Conservation (phyloP, 495 filamentous ascomycete genomes). For the Aspergillus nidulans region DNA sequence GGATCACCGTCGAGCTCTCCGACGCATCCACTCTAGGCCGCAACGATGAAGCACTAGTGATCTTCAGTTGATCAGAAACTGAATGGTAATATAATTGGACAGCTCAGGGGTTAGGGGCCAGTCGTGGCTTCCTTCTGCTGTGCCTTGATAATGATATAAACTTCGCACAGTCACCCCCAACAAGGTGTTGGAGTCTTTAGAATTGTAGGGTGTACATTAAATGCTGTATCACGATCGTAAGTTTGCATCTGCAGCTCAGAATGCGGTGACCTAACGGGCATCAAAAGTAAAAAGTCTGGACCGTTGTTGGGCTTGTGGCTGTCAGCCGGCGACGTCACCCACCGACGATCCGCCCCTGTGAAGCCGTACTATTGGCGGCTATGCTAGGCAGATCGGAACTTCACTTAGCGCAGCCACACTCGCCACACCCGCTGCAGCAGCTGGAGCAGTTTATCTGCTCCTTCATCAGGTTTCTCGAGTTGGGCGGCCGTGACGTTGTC, state of each 20-base stretch:
- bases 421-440: no score
- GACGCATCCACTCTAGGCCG: neutral
- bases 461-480: neutral
- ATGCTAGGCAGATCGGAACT: neutral
- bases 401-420: constrained; percentile 1
- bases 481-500: neutral
- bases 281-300: neutral
- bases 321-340: constrained; percentile 4
- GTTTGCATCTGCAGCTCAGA: no score
- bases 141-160: neutral
- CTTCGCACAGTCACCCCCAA: no score
- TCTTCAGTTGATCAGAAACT: neutral
- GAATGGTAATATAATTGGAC: neutral
- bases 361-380: neutral
- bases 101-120: neutral
- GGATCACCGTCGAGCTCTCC: neutral
- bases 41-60: constrained; percentile 3
- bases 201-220: no score
- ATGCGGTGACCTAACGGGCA: constrained; percentile 1
- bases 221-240: no score
- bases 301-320: neutral
- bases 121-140: neutral
- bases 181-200: no score
- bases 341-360: neutral
- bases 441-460: neutral